Conservation (phyloP, 805 yeast species). For the Candida broadrunensis region DNA sequence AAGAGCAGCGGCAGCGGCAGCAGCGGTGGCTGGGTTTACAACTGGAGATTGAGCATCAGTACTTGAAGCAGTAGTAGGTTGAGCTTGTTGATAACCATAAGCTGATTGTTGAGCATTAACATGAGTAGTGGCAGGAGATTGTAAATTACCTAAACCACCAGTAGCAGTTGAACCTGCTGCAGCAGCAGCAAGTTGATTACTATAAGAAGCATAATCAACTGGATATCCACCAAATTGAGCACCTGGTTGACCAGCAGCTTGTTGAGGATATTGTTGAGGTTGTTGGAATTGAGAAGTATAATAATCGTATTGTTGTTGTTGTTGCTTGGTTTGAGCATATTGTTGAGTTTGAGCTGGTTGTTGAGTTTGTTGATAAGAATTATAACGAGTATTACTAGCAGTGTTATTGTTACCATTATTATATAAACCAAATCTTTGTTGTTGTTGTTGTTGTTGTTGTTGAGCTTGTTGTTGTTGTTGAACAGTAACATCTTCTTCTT, state of each 20-base stretch:
- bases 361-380: slow-evolving; percentile 16
- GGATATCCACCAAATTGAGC: slow-evolving; percentile 43
- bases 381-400: slow-evolving; percentile 19
- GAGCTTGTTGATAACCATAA: slow-evolving; percentile 12
- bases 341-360: slow-evolving; percentile 14
- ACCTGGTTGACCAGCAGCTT: slow-evolving; percentile 38
- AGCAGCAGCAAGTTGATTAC: slow-evolving; percentile 30
- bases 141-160: slow-evolving; percentile 24
- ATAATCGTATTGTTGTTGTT: slow-evolving; percentile 25
- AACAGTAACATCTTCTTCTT: slow-evolving; percentile 7
- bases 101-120: slow-evolving; percentile 14
- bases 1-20: slow-evolving; percentile 9
- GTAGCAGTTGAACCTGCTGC: slow-evolving; percentile 21
- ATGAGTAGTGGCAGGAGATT: slow-evolving; percentile 26
- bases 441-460: slow-evolving; percentile 19
- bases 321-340: slow-evolving; percentile 21
- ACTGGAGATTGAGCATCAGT: slow-evolving; percentile 33
- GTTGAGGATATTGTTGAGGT: slow-evolving; percentile 38
- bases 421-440: slow-evolving; percentile 16
- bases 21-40: slow-evolving; percentile 12
- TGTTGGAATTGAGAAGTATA: slow-evolving; percentile 29
- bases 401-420: slow-evolving; percentile 9
- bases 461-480: slow-evolving; percentile 18
- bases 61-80: slow-evolving; percentile 10
- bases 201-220: slow-evolving; percentile 40